phyloP scores from a whole-genome alignment of 495 filamentous ascomycete species.

The Penicillium pulvis region DNA sequence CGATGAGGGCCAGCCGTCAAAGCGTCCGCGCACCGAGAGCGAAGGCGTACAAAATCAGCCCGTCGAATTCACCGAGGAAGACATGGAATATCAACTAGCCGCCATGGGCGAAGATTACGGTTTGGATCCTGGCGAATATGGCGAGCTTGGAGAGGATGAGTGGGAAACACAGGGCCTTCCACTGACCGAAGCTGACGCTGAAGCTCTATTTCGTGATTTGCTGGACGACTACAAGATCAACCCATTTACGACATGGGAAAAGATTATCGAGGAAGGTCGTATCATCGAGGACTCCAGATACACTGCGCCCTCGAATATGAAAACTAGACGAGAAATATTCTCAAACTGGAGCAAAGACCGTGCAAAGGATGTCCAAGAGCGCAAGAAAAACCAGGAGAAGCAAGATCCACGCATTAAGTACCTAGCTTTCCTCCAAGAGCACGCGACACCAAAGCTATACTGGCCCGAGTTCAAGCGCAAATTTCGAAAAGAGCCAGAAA shows the following conservation, averaged over 20 bases:
- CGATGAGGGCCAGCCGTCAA: constrained; percentile 55
- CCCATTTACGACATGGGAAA: constrained; percentile 93
- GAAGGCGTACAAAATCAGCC: constrained; percentile 55
- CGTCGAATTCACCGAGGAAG: constrained; percentile 91
- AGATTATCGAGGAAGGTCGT: constrained; percentile 75
- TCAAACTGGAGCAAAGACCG: constrained; percentile 75
- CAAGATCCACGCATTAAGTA: constrained; percentile 85
- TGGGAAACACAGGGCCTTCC: constrained; percentile 69
- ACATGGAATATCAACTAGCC: constrained; percentile 89
- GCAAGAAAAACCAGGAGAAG: constrained; percentile 75
- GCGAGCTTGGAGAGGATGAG: constrained; percentile 62
- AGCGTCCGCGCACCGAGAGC: constrained; percentile 68
- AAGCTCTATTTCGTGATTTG: constrained; percentile 80
- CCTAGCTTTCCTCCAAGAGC: constrained; percentile 75
- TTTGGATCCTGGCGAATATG: constrained; percentile 69
- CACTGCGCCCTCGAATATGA: constrained; percentile 77
- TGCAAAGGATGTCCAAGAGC: constrained; percentile 69
- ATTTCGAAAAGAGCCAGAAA: constrained; percentile 75
- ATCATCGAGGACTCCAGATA: constrained; percentile 87
- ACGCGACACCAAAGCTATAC: constrained; percentile 86
- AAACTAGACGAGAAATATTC: constrained; percentile 77
- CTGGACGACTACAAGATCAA: constrained; percentile 79
- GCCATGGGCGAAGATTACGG: constrained; percentile 83
- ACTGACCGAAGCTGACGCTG: constrained; percentile 67
- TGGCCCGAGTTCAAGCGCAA: constrained; percentile 97